Percentiles rank a stretch among this genome's conserved stretches.
phyloP scores from a whole-genome alignment of 106 monocot species.

The Allium cepa region DNA sequence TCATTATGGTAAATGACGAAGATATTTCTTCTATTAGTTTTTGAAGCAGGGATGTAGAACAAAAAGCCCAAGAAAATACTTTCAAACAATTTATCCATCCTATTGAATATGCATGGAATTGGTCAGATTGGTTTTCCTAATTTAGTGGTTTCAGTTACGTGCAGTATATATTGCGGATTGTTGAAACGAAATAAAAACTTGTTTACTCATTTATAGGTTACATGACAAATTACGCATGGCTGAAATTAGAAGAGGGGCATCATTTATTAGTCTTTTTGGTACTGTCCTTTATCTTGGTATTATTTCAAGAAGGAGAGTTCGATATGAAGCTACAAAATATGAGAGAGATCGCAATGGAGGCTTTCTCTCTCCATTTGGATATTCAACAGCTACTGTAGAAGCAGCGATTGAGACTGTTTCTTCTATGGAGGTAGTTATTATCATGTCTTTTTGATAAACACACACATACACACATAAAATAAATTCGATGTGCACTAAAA shows the following conservation, averaged over 20 bases:
- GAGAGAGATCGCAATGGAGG: conserved; percentile 95
- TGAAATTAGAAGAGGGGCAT: conserved; percentile 65
- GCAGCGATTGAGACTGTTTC: conserved; percentile 70
- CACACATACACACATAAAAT: too few species aligned
- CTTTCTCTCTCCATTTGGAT: conserved; percentile 95
- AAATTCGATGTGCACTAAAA: too few species aligned
- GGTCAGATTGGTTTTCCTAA: too few species aligned
- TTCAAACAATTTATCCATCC: too few species aligned
- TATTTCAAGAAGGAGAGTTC: conserved; percentile 81
- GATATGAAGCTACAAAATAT: conserved; percentile 86
- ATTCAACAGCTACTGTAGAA: conserved; percentile 67
- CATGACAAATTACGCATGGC: conserved; percentile 68
- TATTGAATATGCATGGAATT: too few species aligned
- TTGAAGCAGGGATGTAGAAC: too few species aligned
- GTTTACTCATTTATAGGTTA: conserved; percentile 31
- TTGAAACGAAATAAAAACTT: background rate
- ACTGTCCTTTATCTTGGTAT: conserved; percentile 63
- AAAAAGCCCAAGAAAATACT: too few species aligned
- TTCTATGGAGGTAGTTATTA: conserved; percentile 71
- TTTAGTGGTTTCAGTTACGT: background rate
- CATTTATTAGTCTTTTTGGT: conserved; percentile 69
- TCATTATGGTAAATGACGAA: too few species aligned
- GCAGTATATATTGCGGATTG: too few species aligned
- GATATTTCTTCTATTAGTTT: too few species aligned
- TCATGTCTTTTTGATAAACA: background rate